These are phyloP conservation scores for Mesembryanthemum crystallinum DNA, from an alignment of 148 eudicot genomes.

Conservation along the genomic window DNA sequence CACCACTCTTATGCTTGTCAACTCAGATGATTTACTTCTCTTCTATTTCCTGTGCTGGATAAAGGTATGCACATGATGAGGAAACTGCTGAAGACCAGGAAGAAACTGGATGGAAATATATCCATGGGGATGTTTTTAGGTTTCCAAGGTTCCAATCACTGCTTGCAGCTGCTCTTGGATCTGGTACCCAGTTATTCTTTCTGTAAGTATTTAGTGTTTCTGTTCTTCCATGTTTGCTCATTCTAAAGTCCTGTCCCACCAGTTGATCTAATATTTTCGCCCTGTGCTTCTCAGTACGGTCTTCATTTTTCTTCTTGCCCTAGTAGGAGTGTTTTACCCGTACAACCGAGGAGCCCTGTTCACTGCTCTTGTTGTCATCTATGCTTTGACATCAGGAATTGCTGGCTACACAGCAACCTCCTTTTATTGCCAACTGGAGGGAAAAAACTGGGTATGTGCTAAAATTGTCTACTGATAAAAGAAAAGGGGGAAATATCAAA, in stretches of 20 bases:
- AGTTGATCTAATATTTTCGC: background rate
- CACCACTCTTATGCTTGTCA: background rate
- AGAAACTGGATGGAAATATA: slow-evolving; percentile 84
- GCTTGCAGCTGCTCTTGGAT: slow-evolving; percentile 71
- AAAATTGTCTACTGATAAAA: background rate
- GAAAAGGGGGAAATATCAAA: background rate
- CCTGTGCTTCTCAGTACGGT: slow-evolving; percentile 25
- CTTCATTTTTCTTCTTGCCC: slow-evolving; percentile 35
- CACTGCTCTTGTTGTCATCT: slow-evolving; percentile 40
- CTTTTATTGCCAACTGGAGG: slow-evolving; percentile 35
- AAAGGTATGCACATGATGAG: slow-evolving; percentile 76
- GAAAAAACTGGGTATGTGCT: slow-evolving; percentile 32
- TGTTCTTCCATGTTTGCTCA: background rate
- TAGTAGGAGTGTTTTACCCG: slow-evolving; percentile 39
- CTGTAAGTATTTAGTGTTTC: slow-evolving; percentile 44
- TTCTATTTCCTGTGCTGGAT: background rate
- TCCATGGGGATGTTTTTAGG: slow-evolving; percentile 81
- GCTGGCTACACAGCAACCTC: slow-evolving; percentile 41
- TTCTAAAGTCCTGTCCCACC: background rate
- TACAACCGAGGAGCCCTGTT: slow-evolving; percentile 38
- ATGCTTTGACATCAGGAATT: slow-evolving; percentile 40
- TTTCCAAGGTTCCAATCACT: slow-evolving; percentile 64
- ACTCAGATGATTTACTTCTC: background rate
- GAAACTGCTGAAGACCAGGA: slow-evolving; percentile 79
- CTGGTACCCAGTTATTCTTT: slow-evolving; percentile 71